phyloP scores from a whole-genome alignment of 2,329 filamentous ascomycete genomes.

The Aureobasidium sp. region DNA sequence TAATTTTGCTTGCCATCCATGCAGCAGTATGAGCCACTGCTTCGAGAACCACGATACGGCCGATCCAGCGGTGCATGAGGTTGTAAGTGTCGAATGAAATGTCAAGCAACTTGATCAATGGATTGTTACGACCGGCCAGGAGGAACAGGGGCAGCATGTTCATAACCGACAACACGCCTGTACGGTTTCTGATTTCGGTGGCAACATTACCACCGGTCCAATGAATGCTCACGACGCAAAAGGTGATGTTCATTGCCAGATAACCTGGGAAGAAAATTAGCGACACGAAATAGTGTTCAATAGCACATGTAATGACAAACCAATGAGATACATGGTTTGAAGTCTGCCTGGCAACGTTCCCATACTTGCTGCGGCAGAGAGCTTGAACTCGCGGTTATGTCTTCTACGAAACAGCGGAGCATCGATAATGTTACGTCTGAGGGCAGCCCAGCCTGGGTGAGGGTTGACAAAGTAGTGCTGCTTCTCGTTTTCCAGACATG shows the following conservation, averaged over 20 bases:
- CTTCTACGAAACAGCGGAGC: conserved; percentile 39
- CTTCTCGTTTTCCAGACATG: conserved; percentile 58
- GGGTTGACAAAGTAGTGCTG: conserved; percentile 69
- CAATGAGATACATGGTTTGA: conserved; percentile 37
- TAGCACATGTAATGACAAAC: background rate
- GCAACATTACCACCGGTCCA: conserved; percentile 52
- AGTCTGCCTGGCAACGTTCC: conserved; percentile 42
- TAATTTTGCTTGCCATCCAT: conserved; percentile 42
- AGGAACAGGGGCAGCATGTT: conserved; percentile 75
- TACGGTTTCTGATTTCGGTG: conserved; percentile 57
- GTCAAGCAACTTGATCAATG: conserved; percentile 60
- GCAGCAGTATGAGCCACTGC: conserved; percentile 56
- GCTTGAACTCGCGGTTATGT: conserved; percentile 44
- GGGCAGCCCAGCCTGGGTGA: conserved; percentile 38
- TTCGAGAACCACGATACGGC: conserved; percentile 65
- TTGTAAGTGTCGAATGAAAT: conserved; percentile 80
- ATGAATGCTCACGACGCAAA: conserved; percentile 48
- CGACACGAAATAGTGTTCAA: no score
- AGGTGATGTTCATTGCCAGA: conserved; percentile 39
- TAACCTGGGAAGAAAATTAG: conserved; percentile 25
- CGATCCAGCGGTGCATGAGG: conserved; percentile 71
- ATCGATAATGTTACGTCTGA: conserved; percentile 39
- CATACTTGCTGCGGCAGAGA: conserved; percentile 40
- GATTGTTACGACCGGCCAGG: conserved; percentile 68
- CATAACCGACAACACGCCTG: conserved; percentile 59